Evolutionary conservation across 768 basidiomycete genomes (phyloP).

Genomic region (Pleurotus platypus): DNA sequence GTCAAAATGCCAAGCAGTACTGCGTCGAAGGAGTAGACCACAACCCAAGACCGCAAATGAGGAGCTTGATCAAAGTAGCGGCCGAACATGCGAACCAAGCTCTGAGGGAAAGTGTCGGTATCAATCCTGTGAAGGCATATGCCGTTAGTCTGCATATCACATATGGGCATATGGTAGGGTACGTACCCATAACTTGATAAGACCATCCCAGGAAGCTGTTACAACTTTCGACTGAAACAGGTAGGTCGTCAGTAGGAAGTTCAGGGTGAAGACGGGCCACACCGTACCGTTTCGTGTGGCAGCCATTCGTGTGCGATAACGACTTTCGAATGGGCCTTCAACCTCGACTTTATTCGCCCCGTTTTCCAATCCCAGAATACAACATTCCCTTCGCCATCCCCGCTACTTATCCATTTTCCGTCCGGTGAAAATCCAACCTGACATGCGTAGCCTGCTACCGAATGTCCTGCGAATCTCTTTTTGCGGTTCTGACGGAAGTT

Average conservation of each 20-base stretch:
- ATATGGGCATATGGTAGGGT: slow-evolving; percentile 1
- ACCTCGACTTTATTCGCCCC: slow-evolving; percentile 87
- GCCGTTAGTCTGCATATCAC: slow-evolving; percentile 10
- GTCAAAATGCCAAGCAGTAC: too few species aligned
- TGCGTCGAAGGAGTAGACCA: neutral
- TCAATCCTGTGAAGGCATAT: slow-evolving; percentile 33
- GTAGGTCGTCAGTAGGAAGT: slow-evolving; percentile 15
- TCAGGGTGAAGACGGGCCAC: slow-evolving; percentile 49
- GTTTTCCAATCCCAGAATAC: slow-evolving; percentile 99
- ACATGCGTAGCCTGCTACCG: slow-evolving; percentile 95
- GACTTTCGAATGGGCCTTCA: slow-evolving; percentile 92
- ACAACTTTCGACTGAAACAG: slow-evolving; percentile 84
- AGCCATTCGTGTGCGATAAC: slow-evolving; percentile 98
- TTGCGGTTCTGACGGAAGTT: slow-evolving; percentile 99
- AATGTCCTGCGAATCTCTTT: slow-evolving; percentile 97
- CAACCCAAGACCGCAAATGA: neutral
- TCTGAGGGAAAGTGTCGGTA: slow-evolving; percentile 6
- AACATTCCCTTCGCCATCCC: slow-evolving; percentile 91
- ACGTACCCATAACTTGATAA: slow-evolving; percentile 96
- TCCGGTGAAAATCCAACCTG: slow-evolving; percentile 97
- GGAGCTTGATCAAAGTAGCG: neutral
- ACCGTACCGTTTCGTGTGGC: slow-evolving; percentile 89
- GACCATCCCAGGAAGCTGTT: slow-evolving; percentile 96
- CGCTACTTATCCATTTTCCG: slow-evolving; percentile 97
- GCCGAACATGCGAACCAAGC: neutral